Percentiles rank a stretch among this genome's conserved stretches.
Conservation (phyloP, 2,329 filamentous ascomycete genomes). For the Aspergillus ochraceus region DNA sequence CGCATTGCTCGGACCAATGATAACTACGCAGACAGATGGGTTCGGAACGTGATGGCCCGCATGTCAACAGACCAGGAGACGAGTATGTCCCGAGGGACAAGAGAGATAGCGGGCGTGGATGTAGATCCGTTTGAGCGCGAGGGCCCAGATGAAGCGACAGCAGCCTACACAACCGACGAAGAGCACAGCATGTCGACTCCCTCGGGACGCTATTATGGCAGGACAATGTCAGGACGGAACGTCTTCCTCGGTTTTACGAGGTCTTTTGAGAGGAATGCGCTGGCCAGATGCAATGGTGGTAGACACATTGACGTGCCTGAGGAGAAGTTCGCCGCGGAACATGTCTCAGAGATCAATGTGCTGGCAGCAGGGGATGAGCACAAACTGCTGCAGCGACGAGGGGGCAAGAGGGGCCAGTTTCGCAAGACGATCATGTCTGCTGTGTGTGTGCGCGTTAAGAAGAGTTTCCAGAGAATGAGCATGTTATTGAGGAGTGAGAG, state of each 20-base stretch:
- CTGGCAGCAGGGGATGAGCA: neutral
- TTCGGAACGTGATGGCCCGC: slow-evolving; percentile 15
- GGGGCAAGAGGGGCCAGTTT: neutral
- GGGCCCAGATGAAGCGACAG: too few species aligned
- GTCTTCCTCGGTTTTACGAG: neutral
- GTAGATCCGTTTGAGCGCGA: too few species aligned
- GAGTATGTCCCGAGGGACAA: neutral
- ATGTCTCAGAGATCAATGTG: neutral
- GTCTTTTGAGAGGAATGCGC: neutral
- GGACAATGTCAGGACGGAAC: neutral
- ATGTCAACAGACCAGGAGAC: slow-evolving; percentile 6
- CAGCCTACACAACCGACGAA: too few species aligned
- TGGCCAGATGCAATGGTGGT: neutral
- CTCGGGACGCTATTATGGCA: neutral
- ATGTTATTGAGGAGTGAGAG: slow-evolving; percentile 16
- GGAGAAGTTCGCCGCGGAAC: neutral
- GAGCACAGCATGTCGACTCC: too few species aligned
- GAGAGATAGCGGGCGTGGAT: neutral
- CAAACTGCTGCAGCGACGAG: neutral
- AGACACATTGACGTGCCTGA: neutral
- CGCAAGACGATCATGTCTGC: slow-evolving; percentile 12
- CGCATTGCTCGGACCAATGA: neutral
- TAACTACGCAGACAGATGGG: slow-evolving; percentile 15
- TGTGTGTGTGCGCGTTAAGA: slow-evolving; percentile 16
- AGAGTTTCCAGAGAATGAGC: slow-evolving; percentile 19